Percentiles rank a stretch among this genome's conserved stretches.
phyloP scores from a whole-genome alignment of 2,329 filamentous ascomycete genomes.

The Dissoconium aciculare region DNA sequence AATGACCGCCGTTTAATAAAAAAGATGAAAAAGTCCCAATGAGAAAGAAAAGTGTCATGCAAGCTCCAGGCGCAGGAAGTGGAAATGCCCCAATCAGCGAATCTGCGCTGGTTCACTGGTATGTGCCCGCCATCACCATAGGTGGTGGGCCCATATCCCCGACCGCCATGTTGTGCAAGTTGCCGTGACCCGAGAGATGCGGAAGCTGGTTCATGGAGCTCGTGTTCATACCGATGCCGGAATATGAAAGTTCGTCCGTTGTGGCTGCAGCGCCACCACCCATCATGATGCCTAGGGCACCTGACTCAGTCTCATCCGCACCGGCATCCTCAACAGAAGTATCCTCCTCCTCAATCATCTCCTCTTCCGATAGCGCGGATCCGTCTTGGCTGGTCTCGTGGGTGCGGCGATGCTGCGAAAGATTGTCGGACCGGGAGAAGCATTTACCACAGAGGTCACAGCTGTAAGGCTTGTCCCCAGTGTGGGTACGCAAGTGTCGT shows the following conservation, averaged over 20 bases:
- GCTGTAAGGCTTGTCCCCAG: constrained; percentile 95
- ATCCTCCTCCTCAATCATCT: constrained; percentile 78
- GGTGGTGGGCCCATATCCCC: constrained; percentile 29
- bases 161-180: constrained; percentile 20
- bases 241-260: constrained; percentile 15
- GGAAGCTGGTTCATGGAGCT: constrained; percentile 11
- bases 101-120: no score
- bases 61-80: no score
- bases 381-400: constrained; percentile 61
- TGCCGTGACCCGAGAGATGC: constrained; percentile 25
- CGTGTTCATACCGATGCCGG: constrained; percentile 17
- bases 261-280: no score
- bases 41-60: no score
- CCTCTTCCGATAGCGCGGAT: constrained; percentile 58
- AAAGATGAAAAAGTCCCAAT: no score
- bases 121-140: constrained; percentile 32
- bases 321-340: constrained; percentile 65
- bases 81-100: no score
- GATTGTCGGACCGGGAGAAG: constrained; percentile 95
- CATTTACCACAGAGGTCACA: constrained; percentile 98
- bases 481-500: constrained; percentile 97
- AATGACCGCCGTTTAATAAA: no score
- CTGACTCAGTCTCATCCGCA: constrained; percentile 45
- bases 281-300: no score
- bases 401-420: constrained; percentile 78